These are phyloP conservation scores for Solanum virginianum DNA, from an alignment of 257 asterid genomes.

Conservation along the genomic window DNA sequence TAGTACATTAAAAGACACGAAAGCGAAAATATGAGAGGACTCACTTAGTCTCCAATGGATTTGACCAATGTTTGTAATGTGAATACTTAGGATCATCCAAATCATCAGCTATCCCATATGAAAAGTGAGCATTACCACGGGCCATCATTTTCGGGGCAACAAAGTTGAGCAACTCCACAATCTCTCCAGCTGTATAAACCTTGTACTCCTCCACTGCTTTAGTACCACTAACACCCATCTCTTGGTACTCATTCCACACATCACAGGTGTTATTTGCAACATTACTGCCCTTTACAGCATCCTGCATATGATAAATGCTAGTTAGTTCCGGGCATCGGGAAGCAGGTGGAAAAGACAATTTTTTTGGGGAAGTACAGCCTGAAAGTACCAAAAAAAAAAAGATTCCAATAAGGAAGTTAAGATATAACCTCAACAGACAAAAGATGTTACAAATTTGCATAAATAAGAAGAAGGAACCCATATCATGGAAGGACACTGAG, in stretches of 20 bases:
- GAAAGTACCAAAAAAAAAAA: background rate
- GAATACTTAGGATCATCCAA: constrained; percentile 70
- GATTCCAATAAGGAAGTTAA: background rate
- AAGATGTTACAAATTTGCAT: background rate
- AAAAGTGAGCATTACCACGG: constrained; percentile 69
- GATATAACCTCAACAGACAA: background rate
- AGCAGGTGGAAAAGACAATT: background rate
- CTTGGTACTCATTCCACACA: constrained; percentile 91
- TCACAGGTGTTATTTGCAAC: constrained; percentile 59
- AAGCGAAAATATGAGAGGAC: background rate
- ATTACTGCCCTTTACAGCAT: constrained; percentile 64
- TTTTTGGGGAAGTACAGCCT: background rate
- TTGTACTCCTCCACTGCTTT: constrained; percentile 69
- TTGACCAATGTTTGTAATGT: constrained; percentile 88
- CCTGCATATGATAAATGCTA: constrained; percentile 33
- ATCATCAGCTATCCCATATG: constrained; percentile 79
- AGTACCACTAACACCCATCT: constrained; percentile 67
- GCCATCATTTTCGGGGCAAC: constrained; percentile 89
- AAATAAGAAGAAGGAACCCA: background rate
- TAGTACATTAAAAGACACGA: background rate
- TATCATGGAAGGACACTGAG: background rate
- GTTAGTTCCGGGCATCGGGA: background rate
- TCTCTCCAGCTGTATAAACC: constrained; percentile 63
- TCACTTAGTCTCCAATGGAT: constrained; percentile 88
- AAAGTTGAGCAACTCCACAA: constrained; percentile 54